Evolutionary conservation across 306 rosid species (phyloP).

Genomic region (Malus domestica): DNA sequence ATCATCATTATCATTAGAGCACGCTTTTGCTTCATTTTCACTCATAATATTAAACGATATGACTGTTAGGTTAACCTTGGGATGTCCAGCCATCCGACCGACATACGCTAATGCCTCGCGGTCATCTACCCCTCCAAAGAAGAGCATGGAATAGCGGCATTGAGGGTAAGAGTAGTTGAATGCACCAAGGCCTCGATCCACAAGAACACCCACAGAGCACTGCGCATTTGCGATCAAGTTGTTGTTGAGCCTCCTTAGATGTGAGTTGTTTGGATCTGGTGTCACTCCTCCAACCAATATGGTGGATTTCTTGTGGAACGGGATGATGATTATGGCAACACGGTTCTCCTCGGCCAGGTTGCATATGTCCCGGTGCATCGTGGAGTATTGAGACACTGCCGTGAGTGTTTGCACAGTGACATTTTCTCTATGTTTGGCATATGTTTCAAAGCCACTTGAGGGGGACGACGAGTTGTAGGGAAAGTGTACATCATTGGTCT

Average conservation of each 20-base stretch:
- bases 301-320: slow-evolving; percentile 23
- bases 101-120: slow-evolving; percentile 58
- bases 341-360: slow-evolving; percentile 39
- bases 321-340: slow-evolving; percentile 23
- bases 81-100: slow-evolving; percentile 43
- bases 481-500: background rate
- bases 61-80: slow-evolving; percentile 20
- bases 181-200: slow-evolving; percentile 28
- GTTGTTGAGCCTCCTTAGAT: slow-evolving; percentile 16
- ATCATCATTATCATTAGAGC: background rate
- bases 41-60: slow-evolving; percentile 27
- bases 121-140: slow-evolving; percentile 53
- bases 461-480: background rate
- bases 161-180: background rate
- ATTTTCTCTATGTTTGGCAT: background rate
- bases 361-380: slow-evolving; percentile 37
- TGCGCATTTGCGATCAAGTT: slow-evolving; percentile 23
- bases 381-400: slow-evolving; percentile 32
- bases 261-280: background rate
- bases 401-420: slow-evolving; percentile 33
- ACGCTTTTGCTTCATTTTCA: background rate
- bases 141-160: slow-evolving; percentile 22
- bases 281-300: slow-evolving; percentile 20
- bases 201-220: slow-evolving; percentile 30
- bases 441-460: slow-evolving; percentile 10